Conservation (phyloP, 805 yeast species). For the Candida andamanensis region DNA sequence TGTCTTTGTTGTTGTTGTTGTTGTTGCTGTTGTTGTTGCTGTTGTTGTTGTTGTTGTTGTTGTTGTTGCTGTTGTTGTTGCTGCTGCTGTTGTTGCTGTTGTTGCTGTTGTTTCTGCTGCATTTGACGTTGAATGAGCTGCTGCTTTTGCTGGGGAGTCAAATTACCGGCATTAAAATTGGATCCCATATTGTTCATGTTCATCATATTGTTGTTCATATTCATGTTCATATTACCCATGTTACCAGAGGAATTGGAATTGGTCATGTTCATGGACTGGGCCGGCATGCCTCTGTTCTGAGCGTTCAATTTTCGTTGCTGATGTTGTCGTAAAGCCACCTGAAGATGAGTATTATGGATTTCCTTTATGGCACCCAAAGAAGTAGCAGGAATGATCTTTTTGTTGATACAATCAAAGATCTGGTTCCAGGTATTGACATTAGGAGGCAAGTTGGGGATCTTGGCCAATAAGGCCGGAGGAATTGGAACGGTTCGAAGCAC, state of each 20-base stretch:
- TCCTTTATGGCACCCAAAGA: conserved; percentile 57
- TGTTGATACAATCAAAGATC: conserved; percentile 57
- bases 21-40: conserved; percentile 15
- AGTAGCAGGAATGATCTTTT: conserved; percentile 53
- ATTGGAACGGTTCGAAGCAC: conserved; percentile 63
- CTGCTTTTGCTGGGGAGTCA: conserved; percentile 34
- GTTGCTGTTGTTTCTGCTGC: conserved; percentile 19
- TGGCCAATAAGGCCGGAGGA: conserved; percentile 59
- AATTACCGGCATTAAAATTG: conserved; percentile 10
- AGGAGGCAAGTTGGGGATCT: conserved; percentile 73
- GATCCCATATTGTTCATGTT: conserved; percentile 7
- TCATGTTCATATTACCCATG: conserved; percentile 14
- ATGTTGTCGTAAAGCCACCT: conserved; percentile 47
- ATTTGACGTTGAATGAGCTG: conserved; percentile 34
- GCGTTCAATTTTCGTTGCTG: conserved; percentile 34
- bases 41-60: conserved; percentile 9
- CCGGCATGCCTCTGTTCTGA: conserved; percentile 6
- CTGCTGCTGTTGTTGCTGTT: conserved; percentile 7
- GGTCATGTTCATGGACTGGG: conserved; percentile 7
- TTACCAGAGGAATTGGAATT: conserved; percentile 11
- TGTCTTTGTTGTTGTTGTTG: conserved; percentile 18
- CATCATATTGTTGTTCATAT: conserved; percentile 7
- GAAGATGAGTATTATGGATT: conserved; percentile 64
- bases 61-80: conserved; percentile 17
- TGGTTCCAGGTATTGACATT: conserved; percentile 79